Evolutionary conservation across 208 protist species (phyloP).

Genomic region (Balamuthia mandrillaris): DNA sequence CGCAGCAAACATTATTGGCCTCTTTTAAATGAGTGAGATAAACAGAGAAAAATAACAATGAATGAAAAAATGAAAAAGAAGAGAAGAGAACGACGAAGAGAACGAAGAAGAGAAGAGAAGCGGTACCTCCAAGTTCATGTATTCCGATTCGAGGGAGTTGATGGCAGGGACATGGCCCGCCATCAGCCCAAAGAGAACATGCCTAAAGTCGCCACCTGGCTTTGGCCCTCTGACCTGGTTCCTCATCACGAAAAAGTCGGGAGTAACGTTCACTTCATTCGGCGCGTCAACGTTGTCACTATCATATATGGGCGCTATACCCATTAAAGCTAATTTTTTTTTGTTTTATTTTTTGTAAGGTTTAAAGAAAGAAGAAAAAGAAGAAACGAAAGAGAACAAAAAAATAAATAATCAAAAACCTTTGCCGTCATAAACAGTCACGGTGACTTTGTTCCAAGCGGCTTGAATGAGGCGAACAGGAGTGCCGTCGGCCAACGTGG

Average conservation of each 20-base stretch:
- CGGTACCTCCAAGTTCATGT: neutral
- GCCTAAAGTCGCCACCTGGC: neutral
- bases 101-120: neutral
- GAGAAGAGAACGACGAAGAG: neutral
- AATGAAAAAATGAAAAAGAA: neutral
- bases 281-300: neutral
- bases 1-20: constrained; percentile 2
- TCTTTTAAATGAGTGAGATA: neutral
- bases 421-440: neutral
- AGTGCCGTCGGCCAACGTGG: constrained; percentile 1
- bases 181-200: constrained; percentile 3
- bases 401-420: neutral
- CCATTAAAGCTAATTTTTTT: neutral
- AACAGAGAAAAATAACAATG: neutral
- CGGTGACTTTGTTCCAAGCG: neutral
- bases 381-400: neutral
- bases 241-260: constrained; percentile 8
- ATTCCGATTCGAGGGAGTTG: constrained; percentile 16
- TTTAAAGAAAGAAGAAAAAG: neutral
- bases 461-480: constrained; percentile 8
- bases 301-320: neutral
- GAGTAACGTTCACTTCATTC: neutral
- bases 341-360: neutral
- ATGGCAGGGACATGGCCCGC: neutral
- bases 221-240: constrained; percentile 10